Evolutionary conservation across 1,139 yeast genomes (phyloP).

Genomic region (Candida neerlandica): DNA sequence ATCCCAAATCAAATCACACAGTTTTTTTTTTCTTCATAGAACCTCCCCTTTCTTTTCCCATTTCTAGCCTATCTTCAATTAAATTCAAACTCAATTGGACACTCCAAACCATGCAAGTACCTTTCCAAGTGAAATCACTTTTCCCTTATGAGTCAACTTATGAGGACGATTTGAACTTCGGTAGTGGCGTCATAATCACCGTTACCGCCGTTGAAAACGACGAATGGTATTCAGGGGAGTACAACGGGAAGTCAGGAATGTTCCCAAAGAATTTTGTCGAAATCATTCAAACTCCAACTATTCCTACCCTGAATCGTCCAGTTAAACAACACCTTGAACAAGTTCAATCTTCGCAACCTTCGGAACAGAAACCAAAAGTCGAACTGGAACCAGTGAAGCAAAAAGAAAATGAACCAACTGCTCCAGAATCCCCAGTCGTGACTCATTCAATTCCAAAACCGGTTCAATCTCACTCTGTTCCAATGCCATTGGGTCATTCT

Average conservation of each 20-base stretch:
- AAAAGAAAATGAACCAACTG: neutral
- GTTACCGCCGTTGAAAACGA: conserved; percentile 67
- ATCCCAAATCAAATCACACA: neutral
- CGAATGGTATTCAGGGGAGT: conserved; percentile 85
- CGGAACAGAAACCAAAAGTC: neutral
- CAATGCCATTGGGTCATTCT: conserved; percentile 30
- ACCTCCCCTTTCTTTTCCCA: neutral
- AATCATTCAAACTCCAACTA: conserved; percentile 19
- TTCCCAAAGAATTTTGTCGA: conserved; percentile 89
- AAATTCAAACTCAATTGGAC: neutral
- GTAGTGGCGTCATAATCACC: conserved; percentile 65
- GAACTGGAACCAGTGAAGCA: neutral
- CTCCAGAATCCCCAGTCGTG: conserved; percentile 14
- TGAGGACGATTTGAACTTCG: conserved; percentile 80
- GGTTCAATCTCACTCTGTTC: neutral
- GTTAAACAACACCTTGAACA: conserved; percentile 8
- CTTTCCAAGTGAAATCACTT: conserved; percentile 73
- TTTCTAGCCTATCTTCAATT: conserved; percentile 8
- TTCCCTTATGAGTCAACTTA: conserved; percentile 76
- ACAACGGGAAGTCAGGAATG: conserved; percentile 65
- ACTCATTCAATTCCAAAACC: conserved; percentile 1
- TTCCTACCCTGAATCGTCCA: conserved; percentile 17
- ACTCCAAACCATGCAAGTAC: conserved; percentile 23
- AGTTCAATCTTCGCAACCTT: no score
- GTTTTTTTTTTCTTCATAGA: neutral